Evolutionary conservation across 257 asterid species (phyloP), one percentile per base, ranked within the genome.

Genomic region (Verbascum thapsus): DNA sequence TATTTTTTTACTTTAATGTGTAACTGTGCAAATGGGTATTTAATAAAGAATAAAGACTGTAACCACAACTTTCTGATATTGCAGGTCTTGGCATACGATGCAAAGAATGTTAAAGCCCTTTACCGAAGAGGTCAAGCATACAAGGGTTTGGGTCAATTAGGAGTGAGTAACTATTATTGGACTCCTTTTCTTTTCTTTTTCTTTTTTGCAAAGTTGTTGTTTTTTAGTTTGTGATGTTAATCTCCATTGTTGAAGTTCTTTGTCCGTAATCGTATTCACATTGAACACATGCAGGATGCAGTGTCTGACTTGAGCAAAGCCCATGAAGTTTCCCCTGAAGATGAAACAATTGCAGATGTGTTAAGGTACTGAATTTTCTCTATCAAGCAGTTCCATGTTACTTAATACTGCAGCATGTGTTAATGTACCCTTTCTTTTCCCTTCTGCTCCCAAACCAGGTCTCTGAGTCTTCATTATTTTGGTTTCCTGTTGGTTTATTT

Each of bases 101-200:
- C 72, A 23, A 84, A 77, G 62, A 94, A 94, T 66, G 76, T 84
- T 53, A 94, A 94, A 74, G 97, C 97, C 60, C 95, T 94, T 53
- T 94, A 90, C 74, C 87, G 97, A 57, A 83, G 95, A 69, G 99
- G 97, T 68, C 97, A 87, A 76, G 99, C 97, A 34, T 84, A 80
- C 64, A 87, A 84, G 70, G 95, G 81, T 58, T 15, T 85, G 73
- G 91, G 89, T 45, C 83, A 72, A 69, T 74, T 87, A 44, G 80
- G 71, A 74, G 99, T 94, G 77, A 75, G 97, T 74, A 58, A 64
- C 61, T 58, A 43, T 74, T 68, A 49, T 32, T 58, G 4, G 10
- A 47, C 41, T 60, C 76, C 34, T 38, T 49, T 22, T 66, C 23
- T 20, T 69, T 22, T 30, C 32, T 30, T 62, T 61, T 20, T 69